phyloP scores from a whole-genome alignment of 495 filamentous ascomycete genomes.

The Daldinia bambusicola region DNA sequence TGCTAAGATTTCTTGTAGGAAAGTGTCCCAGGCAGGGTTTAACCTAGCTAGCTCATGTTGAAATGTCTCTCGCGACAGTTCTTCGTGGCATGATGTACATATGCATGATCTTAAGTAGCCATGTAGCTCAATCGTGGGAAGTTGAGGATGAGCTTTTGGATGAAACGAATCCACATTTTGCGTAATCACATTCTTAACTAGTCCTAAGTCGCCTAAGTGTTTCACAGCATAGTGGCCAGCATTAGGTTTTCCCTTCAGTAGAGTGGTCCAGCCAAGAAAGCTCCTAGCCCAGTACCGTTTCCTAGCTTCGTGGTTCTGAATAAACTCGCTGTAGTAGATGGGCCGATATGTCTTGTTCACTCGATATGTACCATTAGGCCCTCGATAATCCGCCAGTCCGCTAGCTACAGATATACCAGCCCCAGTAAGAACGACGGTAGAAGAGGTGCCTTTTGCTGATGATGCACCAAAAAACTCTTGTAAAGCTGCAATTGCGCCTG shows the following conservation, averaged over 20 bases:
- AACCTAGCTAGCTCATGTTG: slow-evolving; percentile 78
- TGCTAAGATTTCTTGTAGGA: slow-evolving; percentile 74
- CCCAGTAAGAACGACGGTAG: slow-evolving; percentile 81
- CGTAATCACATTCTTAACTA: slow-evolving; percentile 82
- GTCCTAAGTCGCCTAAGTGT: slow-evolving; percentile 73
- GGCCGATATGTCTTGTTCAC: slow-evolving; percentile 89
- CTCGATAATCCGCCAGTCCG: slow-evolving; percentile 92
- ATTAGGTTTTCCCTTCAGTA: slow-evolving; percentile 83
- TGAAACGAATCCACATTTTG: slow-evolving; percentile 99
- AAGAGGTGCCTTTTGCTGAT: slow-evolving; percentile 57
- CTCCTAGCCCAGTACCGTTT: slow-evolving; percentile 97
- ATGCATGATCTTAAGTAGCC: slow-evolving; percentile 84
- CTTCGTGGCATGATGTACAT: slow-evolving; percentile 79
- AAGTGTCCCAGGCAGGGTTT: slow-evolving; percentile 87
- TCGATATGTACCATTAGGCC: slow-evolving; percentile 88
- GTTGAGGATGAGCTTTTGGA: slow-evolving; percentile 74
- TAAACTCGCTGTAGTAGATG: slow-evolving; percentile 92
- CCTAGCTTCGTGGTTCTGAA: slow-evolving; percentile 81
- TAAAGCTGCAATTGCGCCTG: slow-evolving; percentile 81
- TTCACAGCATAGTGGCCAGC: slow-evolving; percentile 78
- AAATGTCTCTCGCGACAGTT: slow-evolving; percentile 74
- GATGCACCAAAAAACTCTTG: slow-evolving; percentile 74
- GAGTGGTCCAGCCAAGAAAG: slow-evolving; percentile 88
- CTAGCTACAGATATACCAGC: slow-evolving; percentile 95
- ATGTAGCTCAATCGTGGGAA: slow-evolving; percentile 86